phyloP scores from a whole-genome alignment of 2,329 filamentous ascomycete genomes.

The Venturia carpophila region DNA sequence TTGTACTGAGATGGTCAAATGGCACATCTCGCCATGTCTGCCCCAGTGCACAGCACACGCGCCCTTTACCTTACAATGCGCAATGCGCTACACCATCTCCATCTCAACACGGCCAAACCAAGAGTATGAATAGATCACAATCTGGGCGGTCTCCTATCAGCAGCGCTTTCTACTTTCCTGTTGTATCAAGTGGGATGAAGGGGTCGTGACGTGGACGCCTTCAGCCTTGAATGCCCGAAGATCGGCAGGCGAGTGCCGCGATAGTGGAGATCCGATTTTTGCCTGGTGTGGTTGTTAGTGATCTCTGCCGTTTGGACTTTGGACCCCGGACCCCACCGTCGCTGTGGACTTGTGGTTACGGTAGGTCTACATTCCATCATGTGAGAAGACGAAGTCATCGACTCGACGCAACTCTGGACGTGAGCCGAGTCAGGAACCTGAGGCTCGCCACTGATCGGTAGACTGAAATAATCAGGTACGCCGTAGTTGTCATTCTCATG shows the following conservation, averaged over 20 bases:
- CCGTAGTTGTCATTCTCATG: neutral
- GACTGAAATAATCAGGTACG: too few species aligned
- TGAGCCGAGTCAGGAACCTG: neutral
- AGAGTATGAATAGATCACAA: too few species aligned
- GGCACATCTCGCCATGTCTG: too few species aligned
- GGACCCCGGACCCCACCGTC: too few species aligned
- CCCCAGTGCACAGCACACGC: too few species aligned
- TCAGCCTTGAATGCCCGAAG: neutral
- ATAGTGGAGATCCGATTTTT: neutral
- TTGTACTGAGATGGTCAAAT: too few species aligned
- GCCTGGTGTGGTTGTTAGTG: too few species aligned
- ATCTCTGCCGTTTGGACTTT: too few species aligned
- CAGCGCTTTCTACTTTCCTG: too few species aligned
- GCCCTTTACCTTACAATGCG: neutral
- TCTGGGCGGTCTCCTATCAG: too few species aligned
- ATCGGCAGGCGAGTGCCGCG: slow-evolving; percentile 1
- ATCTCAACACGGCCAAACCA: neutral
- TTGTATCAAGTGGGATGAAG: neutral
- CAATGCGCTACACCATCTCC: neutral
- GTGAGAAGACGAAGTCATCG: neutral
- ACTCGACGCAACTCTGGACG: too few species aligned
- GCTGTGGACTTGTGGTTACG: neutral
- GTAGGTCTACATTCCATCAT: too few species aligned
- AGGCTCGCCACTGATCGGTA: neutral
- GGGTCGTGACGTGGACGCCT: neutral